Percentiles rank a stretch among this genome's conserved stretches.
Conservation (phyloP, 2,329 filamentous ascomycete species). For the Fusarium domesticum region DNA sequence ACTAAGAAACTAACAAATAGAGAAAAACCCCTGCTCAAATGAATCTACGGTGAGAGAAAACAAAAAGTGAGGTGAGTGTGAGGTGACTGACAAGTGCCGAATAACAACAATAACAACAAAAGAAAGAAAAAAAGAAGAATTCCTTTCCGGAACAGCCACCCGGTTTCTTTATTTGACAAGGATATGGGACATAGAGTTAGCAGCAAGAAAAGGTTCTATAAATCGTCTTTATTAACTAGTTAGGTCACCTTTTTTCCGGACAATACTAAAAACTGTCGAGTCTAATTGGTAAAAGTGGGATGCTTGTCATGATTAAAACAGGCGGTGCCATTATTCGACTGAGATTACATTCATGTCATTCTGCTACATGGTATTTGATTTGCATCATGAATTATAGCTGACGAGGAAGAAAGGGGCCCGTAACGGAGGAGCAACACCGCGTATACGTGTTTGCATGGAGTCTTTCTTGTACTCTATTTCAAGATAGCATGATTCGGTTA, state of each 20-base stretch:
- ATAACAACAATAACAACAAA: too few relatives aligned
- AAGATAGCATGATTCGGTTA: constrained; percentile 5
- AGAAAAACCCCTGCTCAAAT: neutral
- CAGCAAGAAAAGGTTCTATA: neutral
- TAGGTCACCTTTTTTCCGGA: neutral
- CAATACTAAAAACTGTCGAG: too few relatives aligned
- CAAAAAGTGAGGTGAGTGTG: constrained; percentile 16
- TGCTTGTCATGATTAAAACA: too few relatives aligned
- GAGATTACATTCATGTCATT: neutral
- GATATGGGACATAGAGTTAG: constrained; percentile 4
- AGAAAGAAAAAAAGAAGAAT: too few relatives aligned
- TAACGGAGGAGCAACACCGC: constrained; percentile 17
- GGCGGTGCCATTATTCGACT: too few relatives aligned
- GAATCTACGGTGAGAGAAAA: neutral
- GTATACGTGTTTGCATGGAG: neutral
- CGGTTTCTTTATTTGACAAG: too few relatives aligned
- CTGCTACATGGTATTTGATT: neutral
- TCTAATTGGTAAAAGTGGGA: too few relatives aligned
- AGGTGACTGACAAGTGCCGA: constrained; percentile 28
- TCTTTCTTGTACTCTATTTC: constrained; percentile 14
- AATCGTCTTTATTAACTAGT: neutral
- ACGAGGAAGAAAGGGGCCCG: constrained; percentile 1
- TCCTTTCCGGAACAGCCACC: constrained; percentile 25
- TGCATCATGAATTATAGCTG: neutral
- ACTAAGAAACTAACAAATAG: neutral